Conservation (phyloP, 306 rosid species). For the Parietaria judaica region DNA sequence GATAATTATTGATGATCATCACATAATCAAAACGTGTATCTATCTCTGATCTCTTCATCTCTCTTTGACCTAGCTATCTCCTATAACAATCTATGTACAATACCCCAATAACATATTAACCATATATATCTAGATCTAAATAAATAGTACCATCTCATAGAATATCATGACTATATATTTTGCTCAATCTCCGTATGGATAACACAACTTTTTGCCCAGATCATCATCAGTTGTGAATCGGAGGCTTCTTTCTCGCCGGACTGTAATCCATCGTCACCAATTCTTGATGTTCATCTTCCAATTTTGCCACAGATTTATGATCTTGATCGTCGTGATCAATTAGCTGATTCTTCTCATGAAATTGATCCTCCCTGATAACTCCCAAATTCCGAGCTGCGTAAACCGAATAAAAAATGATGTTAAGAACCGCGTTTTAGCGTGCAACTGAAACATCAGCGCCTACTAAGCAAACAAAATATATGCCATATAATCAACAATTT, state of each 20-base stretch:
- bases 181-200: too few species aligned
- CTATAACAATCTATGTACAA: neutral
- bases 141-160: neutral
- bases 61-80: neutral
- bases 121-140: neutral
- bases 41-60: neutral
- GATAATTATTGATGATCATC: neutral
- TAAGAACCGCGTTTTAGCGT: too few species aligned
- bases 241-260: constrained; percentile 77
- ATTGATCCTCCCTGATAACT: constrained; percentile 15
- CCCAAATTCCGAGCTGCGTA: constrained; percentile 53
- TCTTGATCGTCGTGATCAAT: constrained; percentile 23
- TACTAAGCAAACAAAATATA: too few species aligned
- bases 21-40: neutral
- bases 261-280: constrained; percentile 67
- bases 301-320: neutral
- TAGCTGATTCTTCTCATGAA: constrained; percentile 15
- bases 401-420: neutral
- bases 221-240: constrained; percentile 58
- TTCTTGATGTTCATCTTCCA: constrained; percentile 14
- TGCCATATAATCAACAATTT: too few species aligned
- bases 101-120: neutral
- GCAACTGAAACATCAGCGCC: too few species aligned
- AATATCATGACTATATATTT: too few species aligned
- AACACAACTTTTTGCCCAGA: too few species aligned